phyloP scores from a whole-genome alignment of 2,329 filamentous ascomycete species.

The Dactylonectria estremocensis region DNA sequence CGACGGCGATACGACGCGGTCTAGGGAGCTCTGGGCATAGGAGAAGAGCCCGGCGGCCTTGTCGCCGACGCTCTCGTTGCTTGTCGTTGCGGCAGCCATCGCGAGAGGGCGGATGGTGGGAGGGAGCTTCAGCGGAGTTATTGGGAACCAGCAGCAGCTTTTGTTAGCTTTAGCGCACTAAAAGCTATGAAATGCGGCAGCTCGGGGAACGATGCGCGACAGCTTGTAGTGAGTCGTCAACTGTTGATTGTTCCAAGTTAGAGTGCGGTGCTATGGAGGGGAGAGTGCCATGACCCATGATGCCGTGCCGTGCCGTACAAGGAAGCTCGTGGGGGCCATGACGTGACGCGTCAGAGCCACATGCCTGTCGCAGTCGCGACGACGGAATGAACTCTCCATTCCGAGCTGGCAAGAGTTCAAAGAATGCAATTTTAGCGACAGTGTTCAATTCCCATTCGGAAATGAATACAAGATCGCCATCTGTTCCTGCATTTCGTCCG shows the following conservation, averaged over 20 bases:
- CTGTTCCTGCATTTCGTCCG: too few relatives aligned
- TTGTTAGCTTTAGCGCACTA: neutral
- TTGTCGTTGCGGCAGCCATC: conserved; percentile 11
- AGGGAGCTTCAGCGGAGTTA: neutral
- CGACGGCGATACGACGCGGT: conserved; percentile 71
- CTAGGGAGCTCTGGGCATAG: conserved; percentile 61
- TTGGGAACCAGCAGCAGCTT: neutral
- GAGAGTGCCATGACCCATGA: conserved; percentile 7
- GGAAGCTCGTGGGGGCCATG: conserved; percentile 25
- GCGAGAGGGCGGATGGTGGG: neutral
- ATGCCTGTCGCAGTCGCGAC: neutral
- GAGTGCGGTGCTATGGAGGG: neutral
- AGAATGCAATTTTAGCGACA: too few relatives aligned
- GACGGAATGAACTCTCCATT: neutral
- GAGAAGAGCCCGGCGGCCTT: conserved; percentile 55
- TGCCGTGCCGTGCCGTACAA: conserved; percentile 14
- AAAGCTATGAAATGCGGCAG: neutral
- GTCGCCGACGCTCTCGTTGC: conserved; percentile 49
- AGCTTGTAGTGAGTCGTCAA: neutral
- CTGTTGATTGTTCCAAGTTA: neutral
- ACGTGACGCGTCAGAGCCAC: conserved; percentile 25
- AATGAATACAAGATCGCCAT: too few relatives aligned
- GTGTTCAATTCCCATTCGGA: too few relatives aligned
- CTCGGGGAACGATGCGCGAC: neutral
- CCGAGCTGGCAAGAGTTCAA: too few relatives aligned